Base-by-base conservation (phyloP, 2,329 filamentous ascomycete species). In the Westerdykella aurantiaca region DNA sequence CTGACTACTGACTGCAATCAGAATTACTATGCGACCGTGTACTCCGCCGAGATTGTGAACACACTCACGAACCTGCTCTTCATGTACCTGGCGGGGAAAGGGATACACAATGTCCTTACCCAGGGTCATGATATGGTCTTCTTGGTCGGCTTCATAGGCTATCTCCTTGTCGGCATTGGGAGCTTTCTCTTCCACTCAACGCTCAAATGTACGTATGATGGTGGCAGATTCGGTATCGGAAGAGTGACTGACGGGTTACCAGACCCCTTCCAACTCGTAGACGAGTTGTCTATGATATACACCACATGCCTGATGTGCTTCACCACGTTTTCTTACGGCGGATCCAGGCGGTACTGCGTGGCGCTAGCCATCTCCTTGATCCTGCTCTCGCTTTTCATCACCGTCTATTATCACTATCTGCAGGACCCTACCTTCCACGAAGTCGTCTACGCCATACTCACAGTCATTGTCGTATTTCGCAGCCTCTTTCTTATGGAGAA, bases 401-500 rank as follows among this genome's bases (percentile, higher is more conserved):
- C 88, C 12, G 73, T 85, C 34, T 80, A 85, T 66, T 95, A 95
- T 67, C 85, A 89, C 60, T 81, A 86, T 49, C 80, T 89, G 13
- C 87, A 90, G 61, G 83, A 94, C 51, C 87, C 88, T 0, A 73
- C 80, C 1, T 94, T 94, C 65, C 88, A 94, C 68, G 87, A 94
- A 63, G 82, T 81, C 48, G 84, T 83, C 4, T 94, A 89, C 55
- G 86, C 82, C 1, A 60, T 85, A 3, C 70, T 94, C 35, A 93
- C 87, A 0, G 75, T 76, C 5, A 72, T 82, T 34, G 80, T 91
- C 17, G 74, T 93, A 18, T 71, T 85, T 42, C 81, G 85, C 29
- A 85, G 82, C 55, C 83, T 90, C 73, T 88, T 81, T 61, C 80
- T 86, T 21, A 91, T 91, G 84, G 83, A 87, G 55, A 66, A 75